phyloP scores from a whole-genome alignment of 495 filamentous ascomycete species.

The Lindgomyces ingoldianus region DNA sequence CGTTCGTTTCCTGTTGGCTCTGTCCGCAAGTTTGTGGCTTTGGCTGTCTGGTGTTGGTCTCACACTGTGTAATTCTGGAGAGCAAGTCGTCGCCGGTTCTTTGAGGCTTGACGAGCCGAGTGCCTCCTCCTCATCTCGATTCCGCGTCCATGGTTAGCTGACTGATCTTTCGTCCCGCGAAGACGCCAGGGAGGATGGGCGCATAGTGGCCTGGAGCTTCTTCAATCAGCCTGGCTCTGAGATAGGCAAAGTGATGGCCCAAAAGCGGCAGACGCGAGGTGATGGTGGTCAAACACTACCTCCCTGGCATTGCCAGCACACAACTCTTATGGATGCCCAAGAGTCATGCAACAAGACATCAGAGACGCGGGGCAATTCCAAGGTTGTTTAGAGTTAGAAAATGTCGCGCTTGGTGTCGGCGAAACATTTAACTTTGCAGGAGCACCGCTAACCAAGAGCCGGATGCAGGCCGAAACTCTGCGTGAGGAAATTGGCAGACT shows the following conservation, averaged over 20 bases:
- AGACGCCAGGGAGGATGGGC: neutral
- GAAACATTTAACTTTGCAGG: constrained; percentile 7
- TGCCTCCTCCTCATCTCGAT: neutral
- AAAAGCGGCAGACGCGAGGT: too few species aligned
- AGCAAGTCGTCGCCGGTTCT: too few species aligned
- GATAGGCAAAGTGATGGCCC: too few species aligned
- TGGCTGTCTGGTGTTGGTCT: too few species aligned
- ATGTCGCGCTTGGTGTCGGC: neutral
- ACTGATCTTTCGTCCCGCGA: neutral
- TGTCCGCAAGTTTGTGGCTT: too few species aligned
- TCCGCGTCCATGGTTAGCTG: neutral
- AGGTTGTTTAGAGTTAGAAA: neutral
- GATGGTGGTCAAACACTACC: too few species aligned
- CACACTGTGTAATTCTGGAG: too few species aligned
- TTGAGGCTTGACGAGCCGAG: neutral
- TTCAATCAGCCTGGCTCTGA: too few species aligned
- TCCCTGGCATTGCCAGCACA: neutral
- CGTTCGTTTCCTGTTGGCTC: neutral
- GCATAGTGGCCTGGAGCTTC: neutral
- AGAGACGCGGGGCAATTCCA: neutral
- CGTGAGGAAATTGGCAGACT: constrained; percentile 1
- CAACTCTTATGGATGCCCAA: constrained; percentile 1
- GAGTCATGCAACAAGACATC: neutral
- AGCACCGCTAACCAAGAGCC: constrained; percentile 5
- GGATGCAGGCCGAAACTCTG: constrained; percentile 4